Base-by-base conservation (phyloP, 2,329 filamentous ascomycete species). In the Dryadomyces quercivorus region DNA sequence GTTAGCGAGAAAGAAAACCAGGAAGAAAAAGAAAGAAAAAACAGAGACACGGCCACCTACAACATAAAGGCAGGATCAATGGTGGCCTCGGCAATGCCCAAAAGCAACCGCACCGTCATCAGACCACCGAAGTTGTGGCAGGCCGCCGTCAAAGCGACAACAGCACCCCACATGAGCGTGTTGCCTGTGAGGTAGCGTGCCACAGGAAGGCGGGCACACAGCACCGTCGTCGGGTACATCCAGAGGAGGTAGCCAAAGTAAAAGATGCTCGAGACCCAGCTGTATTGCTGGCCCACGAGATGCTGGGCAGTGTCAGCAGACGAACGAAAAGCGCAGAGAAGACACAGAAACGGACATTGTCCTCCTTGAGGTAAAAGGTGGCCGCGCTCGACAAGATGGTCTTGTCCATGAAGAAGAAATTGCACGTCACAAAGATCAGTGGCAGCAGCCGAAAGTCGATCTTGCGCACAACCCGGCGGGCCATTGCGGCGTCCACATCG, bases 381-480 rank as follows among this genome's bases (percentile, higher is more conserved):
- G 52, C 16, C 16, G 52, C 78, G 56, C 73, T 78, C 0, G 75
- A 77, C 2, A 80, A 62, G 55, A 78, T 78, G 0, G 73, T 74
- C 62, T 82, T 83, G 63, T 83, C 80, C 70, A 82, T 78, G 56
- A 81, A 82, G 60, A 80, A 79, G 58, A 83, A 63, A 66, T 76
- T 75, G 61, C 82, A 82, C 0, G 75, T 80, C 46, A 75, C 59
- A 57, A 81, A 81, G 9, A 82, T 64, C 12, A 82, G 65, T 0
- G 80, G 77, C 5, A 82, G 73, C 12, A 83, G 66, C 13, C 67
- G 67, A 58, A 65, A 66, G 61, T 83, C 80, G 56, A 83, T 81
- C 63, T 81, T 81, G 26, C 71, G 67, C 51, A 82, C 56, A 3
- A 80, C 70, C 8, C 63, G 65, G 61, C 62, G 52, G 47, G 61